Evolutionary conservation across 371 early-diverging fungal genomes (phyloP), one percentile per base, ranked within the genome.

Genomic region (Zopfochytrium polystomum): DNA sequence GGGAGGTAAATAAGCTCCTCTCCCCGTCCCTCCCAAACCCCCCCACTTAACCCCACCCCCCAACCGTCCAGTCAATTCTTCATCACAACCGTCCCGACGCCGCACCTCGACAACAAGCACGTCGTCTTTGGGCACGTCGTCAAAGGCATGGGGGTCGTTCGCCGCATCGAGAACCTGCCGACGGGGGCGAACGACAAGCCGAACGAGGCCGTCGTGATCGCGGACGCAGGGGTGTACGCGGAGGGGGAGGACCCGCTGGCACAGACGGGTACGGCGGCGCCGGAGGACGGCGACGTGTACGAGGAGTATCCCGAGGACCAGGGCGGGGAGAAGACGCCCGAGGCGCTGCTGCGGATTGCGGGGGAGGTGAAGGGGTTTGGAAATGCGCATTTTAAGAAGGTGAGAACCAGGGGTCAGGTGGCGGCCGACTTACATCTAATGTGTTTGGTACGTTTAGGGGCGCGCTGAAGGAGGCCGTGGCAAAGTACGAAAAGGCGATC

Each of bases 81-180:
- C 57, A 85, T 86, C 65, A 95, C 96, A 0, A 90, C 94, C 38
- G 84, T 81, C 2, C 79, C 85, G 26, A 90, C 95, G 0, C 87
- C 89, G 38, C 93, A 92, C 79, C 80, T 96, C 60, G 96, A 99
- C 80, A 93, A 93, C 68, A 95, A 93, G 84, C 99, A 99, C 86
- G 96, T 95, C 26, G 92, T 96, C 1, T 96, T 96, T 79, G 96
- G 98, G 54, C 76, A 87, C 53, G 95, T 97, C 6, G 61, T 92
- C 30, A 67, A 72, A 63, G 45, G 81, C 70, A 56, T 50, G 85
- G 80, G 48, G 75, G 71, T 95, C 51, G 90, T 93, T 4, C 86
- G 89, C 35, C 70, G 73, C 20, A 85, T 95, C 55, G 94, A 93
- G 63, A 76, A 82, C 49, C 73, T 74, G 43, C n/a, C n/a, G n/a